Conservation (phyloP, 164 flowering plant genomes). For the Kalanchoe fedtschenkoi region DNA sequence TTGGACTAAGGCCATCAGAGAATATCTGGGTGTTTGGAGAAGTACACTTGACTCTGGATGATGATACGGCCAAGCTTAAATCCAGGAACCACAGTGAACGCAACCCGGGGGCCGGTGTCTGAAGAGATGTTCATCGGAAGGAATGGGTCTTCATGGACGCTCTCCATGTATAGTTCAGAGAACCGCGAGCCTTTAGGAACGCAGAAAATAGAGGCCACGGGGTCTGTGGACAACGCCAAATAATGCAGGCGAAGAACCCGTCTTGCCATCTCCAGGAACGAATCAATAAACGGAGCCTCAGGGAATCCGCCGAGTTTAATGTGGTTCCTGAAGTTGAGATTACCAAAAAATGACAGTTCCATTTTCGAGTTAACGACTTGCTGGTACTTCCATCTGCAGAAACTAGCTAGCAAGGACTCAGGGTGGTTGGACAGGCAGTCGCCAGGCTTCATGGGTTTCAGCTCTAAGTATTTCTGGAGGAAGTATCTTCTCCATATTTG, state of each 20-base stretch:
- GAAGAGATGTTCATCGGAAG: neutral
- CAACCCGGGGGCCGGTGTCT: neutral
- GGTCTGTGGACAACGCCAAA: neutral
- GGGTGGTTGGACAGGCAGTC: neutral
- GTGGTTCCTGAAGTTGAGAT: neutral
- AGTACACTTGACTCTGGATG: neutral
- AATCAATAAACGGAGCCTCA: neutral
- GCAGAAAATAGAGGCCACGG: neutral
- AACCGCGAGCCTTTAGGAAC: slow-evolving; percentile 1
- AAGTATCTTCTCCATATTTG: neutral
- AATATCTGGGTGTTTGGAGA: neutral
- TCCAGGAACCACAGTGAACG: neutral
- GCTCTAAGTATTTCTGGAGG: neutral
- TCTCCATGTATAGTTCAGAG: neutral
- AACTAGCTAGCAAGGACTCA: neutral
- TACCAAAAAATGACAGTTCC: neutral
- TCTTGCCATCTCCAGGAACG: slow-evolving; percentile 1
- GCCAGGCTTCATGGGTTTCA: neutral
- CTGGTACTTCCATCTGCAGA: neutral
- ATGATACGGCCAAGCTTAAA: neutral
- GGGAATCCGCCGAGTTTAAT: neutral
- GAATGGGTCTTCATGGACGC: slow-evolving; percentile 4
- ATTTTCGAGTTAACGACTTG: neutral
- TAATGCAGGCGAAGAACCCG: slow-evolving; percentile 3
- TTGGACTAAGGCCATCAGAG: neutral